Conservation (phyloP, 306 rosid genomes). For the Neltuma alba region DNA sequence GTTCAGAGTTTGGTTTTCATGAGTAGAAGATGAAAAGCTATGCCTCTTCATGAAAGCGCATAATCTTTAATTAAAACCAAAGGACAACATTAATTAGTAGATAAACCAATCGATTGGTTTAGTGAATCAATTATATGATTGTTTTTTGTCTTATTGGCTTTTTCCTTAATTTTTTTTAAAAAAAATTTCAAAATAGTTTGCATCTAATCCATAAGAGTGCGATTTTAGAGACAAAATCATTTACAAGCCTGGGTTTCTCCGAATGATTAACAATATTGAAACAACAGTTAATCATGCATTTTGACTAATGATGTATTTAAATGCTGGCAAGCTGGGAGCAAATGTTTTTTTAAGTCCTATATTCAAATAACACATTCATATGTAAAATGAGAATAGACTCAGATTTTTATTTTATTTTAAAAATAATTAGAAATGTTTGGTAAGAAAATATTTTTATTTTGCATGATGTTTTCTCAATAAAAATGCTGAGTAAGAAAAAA, state of each 20-base stretch:
- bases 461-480: neutral
- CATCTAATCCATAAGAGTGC: neutral
- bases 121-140: neutral
- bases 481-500: neutral
- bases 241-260: conserved; percentile 1
- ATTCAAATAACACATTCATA: no score
- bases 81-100: neutral
- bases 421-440: no score
- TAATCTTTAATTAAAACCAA: neutral
- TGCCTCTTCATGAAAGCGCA: neutral
- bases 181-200: neutral
- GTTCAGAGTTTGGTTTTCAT: neutral
- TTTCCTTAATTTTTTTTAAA: neutral
- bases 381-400: neutral
- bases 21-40: neutral
- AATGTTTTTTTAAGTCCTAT: neutral
- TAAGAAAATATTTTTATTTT: no score
- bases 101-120: neutral
- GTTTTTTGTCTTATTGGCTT: neutral
- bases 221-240: conserved; percentile 1
- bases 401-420: no score
- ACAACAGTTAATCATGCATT: neutral
- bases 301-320: neutral
- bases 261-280: neutral
- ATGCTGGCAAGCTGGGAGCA: neutral